Evolutionary conservation across 441 rosid genomes (phyloP).

Genomic region (Corymbia citriodora): DNA sequence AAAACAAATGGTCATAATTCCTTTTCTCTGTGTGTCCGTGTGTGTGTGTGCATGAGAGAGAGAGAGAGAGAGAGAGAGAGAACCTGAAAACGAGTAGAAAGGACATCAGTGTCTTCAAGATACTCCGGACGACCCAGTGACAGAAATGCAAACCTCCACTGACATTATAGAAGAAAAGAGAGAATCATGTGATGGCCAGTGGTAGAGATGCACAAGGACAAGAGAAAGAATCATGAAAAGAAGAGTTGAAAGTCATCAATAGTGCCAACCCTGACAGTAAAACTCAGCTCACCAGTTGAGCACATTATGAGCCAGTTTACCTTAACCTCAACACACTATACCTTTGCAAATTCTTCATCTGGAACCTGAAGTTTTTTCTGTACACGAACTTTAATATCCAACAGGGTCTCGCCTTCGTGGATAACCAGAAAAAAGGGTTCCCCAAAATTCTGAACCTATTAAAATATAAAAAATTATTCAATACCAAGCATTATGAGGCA

Average conservation of each 20-base stretch:
- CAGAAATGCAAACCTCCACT: constrained; percentile 70
- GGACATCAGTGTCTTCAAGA: constrained; percentile 54
- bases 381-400: background rate
- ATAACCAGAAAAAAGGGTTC: constrained; percentile 8
- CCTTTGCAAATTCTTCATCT: constrained; percentile 3
- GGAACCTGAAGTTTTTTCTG: constrained; percentile 8
- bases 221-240: background rate
- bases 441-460: constrained; percentile 61
- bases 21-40: background rate
- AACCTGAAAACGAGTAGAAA: constrained; percentile 25
- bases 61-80: background rate
- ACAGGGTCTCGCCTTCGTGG: constrained; percentile 5
- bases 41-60: background rate
- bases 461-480: background rate
- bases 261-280: background rate
- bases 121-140: constrained; percentile 65
- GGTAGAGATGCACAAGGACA: background rate
- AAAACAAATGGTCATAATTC: background rate
- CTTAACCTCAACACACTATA: background rate
- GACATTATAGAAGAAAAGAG: background rate
- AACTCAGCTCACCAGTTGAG: background rate
- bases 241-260: background rate
- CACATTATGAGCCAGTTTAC: background rate
- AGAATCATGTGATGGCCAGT: background rate
- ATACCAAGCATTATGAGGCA: background rate